Conservation (phyloP, 805 yeast species). For the Grigorovia humatica region DNA sequence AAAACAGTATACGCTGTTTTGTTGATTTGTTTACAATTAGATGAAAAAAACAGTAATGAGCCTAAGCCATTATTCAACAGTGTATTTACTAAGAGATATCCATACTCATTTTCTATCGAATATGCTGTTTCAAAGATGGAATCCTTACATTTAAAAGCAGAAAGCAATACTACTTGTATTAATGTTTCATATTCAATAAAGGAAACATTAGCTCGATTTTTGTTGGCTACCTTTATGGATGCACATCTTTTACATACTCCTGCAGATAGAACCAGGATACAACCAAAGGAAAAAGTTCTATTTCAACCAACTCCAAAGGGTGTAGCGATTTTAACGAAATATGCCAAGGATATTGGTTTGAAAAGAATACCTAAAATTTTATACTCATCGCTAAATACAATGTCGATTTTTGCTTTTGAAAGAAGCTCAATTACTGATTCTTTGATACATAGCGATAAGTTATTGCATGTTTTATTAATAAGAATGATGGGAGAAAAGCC, state of each 20-base stretch:
- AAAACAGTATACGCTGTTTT: constrained; percentile 51
- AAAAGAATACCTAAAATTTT: constrained; percentile 40
- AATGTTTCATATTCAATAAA: constrained; percentile 46
- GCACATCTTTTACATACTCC: constrained; percentile 68
- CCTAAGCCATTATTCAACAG: constrained; percentile 8
- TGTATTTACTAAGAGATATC: constrained; percentile 28
- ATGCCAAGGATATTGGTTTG: constrained; percentile 48
- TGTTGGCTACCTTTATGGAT: constrained; percentile 43
- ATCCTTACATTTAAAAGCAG: constrained; percentile 37
- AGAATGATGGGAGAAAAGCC: constrained; percentile 56
- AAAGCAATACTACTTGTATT: constrained; percentile 41
- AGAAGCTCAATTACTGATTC: constrained; percentile 49
- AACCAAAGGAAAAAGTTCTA: constrained; percentile 33
- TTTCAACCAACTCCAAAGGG: constrained; percentile 93
- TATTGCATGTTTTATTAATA: constrained; percentile 55
- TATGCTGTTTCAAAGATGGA: constrained; percentile 46
- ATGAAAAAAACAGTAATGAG: constrained; percentile 12
- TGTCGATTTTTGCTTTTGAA: constrained; percentile 61
- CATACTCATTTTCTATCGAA: constrained; percentile 43
- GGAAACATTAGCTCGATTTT: constrained; percentile 36
- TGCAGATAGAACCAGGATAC: constrained; percentile 52
- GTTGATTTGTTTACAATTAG: constrained; percentile 33
- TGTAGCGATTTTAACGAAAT: constrained; percentile 53
- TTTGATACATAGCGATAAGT: constrained; percentile 49
- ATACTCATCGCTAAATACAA: constrained; percentile 51